Base-by-base conservation (phyloP, 2,329 filamentous ascomycete genomes). In the Cucurbitaria berberidis region DNA sequence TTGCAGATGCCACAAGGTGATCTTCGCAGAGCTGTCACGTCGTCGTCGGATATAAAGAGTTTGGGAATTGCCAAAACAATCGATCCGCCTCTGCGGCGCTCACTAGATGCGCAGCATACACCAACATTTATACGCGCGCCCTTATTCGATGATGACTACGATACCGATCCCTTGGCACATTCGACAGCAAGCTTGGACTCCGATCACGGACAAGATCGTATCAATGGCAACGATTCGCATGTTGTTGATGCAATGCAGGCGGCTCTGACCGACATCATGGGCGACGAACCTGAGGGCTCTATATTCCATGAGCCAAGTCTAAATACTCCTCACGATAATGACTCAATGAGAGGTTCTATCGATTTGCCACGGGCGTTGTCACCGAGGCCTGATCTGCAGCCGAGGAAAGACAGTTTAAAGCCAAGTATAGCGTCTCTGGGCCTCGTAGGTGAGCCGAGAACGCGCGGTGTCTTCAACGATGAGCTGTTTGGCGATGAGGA, bases 231-330 rank as follows among this genome's bases (percentile, higher is more conserved):
- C 5, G 89, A 96, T 66, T 89, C 84, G 0, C 84, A 88, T 54
- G 89, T 97, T 24, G 92, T 99, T 5, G 86, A 96, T 75, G 93
- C 91, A 3, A 93, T 99, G 84, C 93, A 98, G 72, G 86, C 90
- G 60, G 95, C 93, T 15, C 81, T 99, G 43, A 96, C 89, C 60
- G 90, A 93, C 59, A 99, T 99, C 57, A 89, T 99, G 80, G 91
- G 91, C 62, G 87, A 92, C 60, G 85, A 89, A 42, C 86, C 89
- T 18, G 78, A 86, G 35, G 84, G 84, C 15, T 90, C 89, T 0
- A 74, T 93, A 0, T 91, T 93, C 70, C 82, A 82, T 3, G 82
- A 84, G 3, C 48, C 76, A 72, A 41, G 74, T 73, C 27, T 82
- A 80, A 45, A 84, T 78, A 68, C 74, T 80, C 21, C 84, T 81